A percentile compares a stretch with the other conserved stretches of the same genome.
Evolutionary conservation across 1,284 basidiomycete genomes (phyloP).

Genomic region (Flammula alnicola): DNA sequence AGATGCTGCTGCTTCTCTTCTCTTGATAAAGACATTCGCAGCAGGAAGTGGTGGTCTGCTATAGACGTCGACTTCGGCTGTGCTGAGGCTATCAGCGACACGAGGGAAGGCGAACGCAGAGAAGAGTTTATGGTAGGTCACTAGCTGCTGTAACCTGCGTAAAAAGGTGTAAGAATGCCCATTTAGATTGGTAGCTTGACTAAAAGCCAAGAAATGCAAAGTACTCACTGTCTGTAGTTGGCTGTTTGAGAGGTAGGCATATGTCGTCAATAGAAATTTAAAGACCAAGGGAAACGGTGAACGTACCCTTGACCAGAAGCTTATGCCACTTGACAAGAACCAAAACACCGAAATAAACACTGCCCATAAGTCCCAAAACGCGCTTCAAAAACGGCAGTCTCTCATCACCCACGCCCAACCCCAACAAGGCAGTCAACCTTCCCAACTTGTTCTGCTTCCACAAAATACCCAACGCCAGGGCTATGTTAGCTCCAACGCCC

Average conservation of each 20-base stretch:
- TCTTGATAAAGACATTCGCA: constrained; percentile 43
- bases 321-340: constrained; percentile 52
- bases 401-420: constrained; percentile 12
- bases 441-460: constrained; percentile 23
- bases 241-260: not conserved
- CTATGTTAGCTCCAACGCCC: constrained; percentile 38
- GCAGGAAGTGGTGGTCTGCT: constrained; percentile 39
- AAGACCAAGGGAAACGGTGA: not conserved
- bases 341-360: constrained; percentile 38
- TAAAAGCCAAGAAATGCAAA: not conserved
- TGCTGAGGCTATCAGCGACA: constrained; percentile 19
- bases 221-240: constrained; percentile 24
- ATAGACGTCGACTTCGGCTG: constrained; percentile 34
- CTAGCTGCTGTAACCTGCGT: constrained; percentile 36
- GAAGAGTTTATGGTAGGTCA: constrained; percentile 42
- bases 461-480: constrained; percentile 21
- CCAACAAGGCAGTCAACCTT: constrained; percentile 13
- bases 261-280: constrained; percentile 3
- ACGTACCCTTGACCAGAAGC: constrained; percentile 42
- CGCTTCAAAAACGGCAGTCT: constrained; percentile 22
- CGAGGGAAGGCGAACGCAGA: constrained; percentile 30
- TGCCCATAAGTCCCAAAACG: constrained; percentile 24
- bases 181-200: not conserved
- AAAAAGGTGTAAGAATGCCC: constrained; percentile 2
- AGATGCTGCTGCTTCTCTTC: constrained; percentile 8